Evolutionary conservation across 768 basidiomycete genomes (phyloP).

Genomic region (Mycena amicta): DNA sequence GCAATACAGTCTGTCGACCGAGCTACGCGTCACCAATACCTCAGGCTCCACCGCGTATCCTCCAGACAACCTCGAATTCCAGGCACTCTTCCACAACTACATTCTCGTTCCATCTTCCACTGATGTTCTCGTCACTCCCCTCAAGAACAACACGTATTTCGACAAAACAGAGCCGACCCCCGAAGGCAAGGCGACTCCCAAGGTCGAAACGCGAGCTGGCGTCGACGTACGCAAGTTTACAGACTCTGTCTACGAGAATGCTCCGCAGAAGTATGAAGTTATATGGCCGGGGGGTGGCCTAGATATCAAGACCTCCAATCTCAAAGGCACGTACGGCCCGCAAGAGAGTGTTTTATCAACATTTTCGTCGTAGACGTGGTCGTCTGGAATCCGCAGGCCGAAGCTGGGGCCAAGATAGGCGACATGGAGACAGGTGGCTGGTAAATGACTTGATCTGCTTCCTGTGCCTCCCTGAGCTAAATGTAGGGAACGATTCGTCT

Average conservation of each 20-base stretch:
- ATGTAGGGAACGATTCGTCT: constrained; percentile 82
- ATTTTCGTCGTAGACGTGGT: constrained; percentile 60
- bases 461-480: no score
- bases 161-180: constrained; percentile 78
- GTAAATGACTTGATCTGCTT: no score
- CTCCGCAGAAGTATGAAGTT: constrained; percentile 55
- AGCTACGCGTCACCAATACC: constrained; percentile 79
- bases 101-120: constrained; percentile 61
- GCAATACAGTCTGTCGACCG: constrained; percentile 72
- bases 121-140: constrained; percentile 60
- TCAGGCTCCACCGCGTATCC: constrained; percentile 42
- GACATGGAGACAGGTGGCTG: constrained; percentile 94
- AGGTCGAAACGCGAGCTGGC: constrained; percentile 58
- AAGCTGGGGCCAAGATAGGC: constrained; percentile 67
- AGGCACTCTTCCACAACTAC: constrained; percentile 93
- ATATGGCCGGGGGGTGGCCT: constrained; percentile 62
- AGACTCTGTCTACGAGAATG: constrained; percentile 78
- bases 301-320: constrained; percentile 50
- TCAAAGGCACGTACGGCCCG: constrained; percentile 46
- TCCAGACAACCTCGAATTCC: constrained; percentile 71
- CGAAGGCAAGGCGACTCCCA: constrained; percentile 49
- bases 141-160: constrained; percentile 66
- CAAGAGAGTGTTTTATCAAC: not conserved
- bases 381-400: constrained; percentile 91
- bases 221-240: constrained; percentile 73